Conservation (phyloP, 2,329 filamentous ascomycete species). For the Aurifilum marmelostoma region DNA sequence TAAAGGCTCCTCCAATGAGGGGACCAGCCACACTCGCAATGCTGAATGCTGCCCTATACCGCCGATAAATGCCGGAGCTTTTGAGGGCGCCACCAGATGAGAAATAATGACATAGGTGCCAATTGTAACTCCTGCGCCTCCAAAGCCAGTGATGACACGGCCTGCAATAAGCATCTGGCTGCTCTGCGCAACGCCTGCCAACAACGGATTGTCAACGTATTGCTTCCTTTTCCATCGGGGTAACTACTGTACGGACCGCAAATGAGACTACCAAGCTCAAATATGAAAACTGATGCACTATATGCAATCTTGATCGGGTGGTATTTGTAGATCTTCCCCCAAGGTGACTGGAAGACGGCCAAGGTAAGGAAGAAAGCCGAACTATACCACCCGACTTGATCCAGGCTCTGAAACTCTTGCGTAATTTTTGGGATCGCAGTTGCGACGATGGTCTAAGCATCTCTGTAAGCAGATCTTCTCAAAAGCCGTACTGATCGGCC, state of each 20-base stretch:
- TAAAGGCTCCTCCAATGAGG: slow-evolving; percentile 53
- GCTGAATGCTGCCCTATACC: slow-evolving; percentile 48
- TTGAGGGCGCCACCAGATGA: slow-evolving; percentile 34
- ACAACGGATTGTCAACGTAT: background rate
- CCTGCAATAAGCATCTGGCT: slow-evolving; percentile 41
- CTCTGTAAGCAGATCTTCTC: background rate
- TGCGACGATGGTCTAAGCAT: slow-evolving; percentile 16
- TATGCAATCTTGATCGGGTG: background rate
- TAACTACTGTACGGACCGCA: slow-evolving; percentile 2
- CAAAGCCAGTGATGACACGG: slow-evolving; percentile 38
- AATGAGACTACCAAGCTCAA: slow-evolving; percentile 6
- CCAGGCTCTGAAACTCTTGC: slow-evolving; percentile 11
- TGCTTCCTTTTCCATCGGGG: background rate
- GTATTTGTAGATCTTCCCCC: slow-evolving; percentile 15
- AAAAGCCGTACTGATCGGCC: background rate
- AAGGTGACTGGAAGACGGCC: slow-evolving; percentile 10
- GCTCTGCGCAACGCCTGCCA: slow-evolving; percentile 36
- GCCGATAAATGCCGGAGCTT: slow-evolving; percentile 38
- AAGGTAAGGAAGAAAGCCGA: slow-evolving; percentile 15
- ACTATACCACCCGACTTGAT: slow-evolving; percentile 6
- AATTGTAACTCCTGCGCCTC: slow-evolving; percentile 47
- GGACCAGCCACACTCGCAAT: slow-evolving; percentile 52
- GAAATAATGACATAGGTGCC: slow-evolving; percentile 44
- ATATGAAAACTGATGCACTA: background rate
- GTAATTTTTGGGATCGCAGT: slow-evolving; percentile 20